Evolutionary conservation across 176 grass and related monocot genomes (phyloP).

Genomic region (Puccinellia tenuiflora): DNA sequence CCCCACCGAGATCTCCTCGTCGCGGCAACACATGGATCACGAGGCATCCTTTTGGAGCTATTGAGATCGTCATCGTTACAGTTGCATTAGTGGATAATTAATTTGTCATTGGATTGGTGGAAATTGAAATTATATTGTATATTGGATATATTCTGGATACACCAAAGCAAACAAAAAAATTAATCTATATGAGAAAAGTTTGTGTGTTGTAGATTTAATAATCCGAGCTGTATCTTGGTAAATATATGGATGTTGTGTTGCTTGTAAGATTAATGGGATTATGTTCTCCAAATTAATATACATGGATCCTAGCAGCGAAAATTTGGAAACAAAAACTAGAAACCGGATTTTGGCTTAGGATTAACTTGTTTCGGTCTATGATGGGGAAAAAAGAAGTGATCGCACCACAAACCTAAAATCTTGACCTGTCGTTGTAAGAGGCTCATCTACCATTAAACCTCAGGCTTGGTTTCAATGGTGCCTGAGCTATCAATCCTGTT

Average conservation of each 20-base stretch:
- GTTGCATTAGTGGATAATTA: neutral
- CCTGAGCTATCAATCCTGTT: constrained; percentile 10
- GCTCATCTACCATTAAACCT: constrained; percentile 20
- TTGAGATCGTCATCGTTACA: neutral
- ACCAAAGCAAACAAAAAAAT: neutral
- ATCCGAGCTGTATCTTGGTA: neutral
- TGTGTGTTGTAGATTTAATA: neutral
- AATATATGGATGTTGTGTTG: neutral
- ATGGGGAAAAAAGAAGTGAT: neutral
- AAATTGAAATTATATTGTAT: neutral
- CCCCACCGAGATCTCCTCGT: constrained; percentile 49
- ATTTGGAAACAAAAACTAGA: neutral
- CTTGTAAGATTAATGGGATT: neutral
- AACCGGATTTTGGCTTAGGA: neutral
- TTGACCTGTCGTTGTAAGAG: constrained; percentile 17
- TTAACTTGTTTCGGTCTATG: neutral
- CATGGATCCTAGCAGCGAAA: neutral
- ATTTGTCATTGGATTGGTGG: constrained; percentile 4
- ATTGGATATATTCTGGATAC: neutral
- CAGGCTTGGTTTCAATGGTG: neutral
- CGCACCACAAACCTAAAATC: constrained; percentile 28
- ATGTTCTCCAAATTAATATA: neutral
- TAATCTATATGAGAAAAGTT: neutral
- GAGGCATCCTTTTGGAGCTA: constrained; percentile 43
- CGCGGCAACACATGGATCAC: constrained; percentile 25